These are phyloP conservation scores for Ceratocystis eucalypticola DNA, from an alignment of 2,329 filamentous ascomycete genomes.

Conservation along the genomic window DNA sequence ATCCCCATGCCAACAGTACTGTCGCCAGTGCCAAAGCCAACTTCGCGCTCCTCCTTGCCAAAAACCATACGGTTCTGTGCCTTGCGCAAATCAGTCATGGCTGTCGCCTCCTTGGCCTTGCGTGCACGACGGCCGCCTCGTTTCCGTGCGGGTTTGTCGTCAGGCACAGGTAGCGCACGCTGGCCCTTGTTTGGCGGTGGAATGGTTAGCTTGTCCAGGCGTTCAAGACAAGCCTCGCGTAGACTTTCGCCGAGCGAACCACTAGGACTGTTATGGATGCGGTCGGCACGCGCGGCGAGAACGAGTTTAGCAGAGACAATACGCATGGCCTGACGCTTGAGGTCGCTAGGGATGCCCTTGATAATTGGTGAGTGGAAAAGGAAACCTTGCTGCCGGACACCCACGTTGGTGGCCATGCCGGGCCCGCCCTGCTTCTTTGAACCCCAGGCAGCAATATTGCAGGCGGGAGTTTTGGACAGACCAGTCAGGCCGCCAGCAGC, in stretches of 20 bases:
- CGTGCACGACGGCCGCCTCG: constrained; percentile 78
- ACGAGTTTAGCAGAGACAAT: constrained; percentile 89
- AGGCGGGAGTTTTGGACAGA: constrained; percentile 81
- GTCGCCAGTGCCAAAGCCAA: constrained; percentile 79
- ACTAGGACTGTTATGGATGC: constrained; percentile 66
- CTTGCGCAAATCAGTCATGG: constrained; percentile 93
- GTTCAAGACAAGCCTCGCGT: constrained; percentile 67
- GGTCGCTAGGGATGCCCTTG: constrained; percentile 65
- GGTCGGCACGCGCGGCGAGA: constrained; percentile 82
- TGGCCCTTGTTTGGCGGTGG: constrained; percentile 79
- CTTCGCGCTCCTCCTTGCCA: constrained; percentile 86
- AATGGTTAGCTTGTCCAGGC: constrained; percentile 84
- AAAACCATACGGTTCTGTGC: constrained; percentile 94
- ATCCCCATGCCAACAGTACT: constrained; percentile 81
- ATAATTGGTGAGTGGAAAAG: constrained; percentile 88
- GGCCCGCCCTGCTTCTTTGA: constrained; percentile 67
- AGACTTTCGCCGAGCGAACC: constrained; percentile 74
- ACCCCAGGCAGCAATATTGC: constrained; percentile 81
- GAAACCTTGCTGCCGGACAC: constrained; percentile 81
- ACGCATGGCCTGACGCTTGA: constrained; percentile 87
- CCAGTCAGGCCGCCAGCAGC: constrained; percentile 79
- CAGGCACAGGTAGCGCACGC: constrained; percentile 76
- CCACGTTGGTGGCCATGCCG: constrained; percentile 84
- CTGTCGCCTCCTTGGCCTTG: constrained; percentile 91
- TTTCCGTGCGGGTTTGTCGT: constrained; percentile 89